Conservation (phyloP, 306 rosid species). For the Quercus berberidifolia region DNA sequence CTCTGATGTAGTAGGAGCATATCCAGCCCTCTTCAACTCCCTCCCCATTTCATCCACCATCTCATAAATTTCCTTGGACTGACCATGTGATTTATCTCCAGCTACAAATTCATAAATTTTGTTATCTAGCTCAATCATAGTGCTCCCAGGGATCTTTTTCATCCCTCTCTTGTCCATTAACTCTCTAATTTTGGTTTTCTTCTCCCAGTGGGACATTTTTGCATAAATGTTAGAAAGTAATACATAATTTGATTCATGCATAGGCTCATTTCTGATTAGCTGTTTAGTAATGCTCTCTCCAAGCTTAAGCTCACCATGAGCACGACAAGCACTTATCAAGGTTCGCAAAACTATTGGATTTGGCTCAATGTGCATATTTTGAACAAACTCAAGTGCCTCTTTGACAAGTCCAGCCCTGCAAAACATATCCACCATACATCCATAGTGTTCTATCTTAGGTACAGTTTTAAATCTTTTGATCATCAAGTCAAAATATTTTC, state of each 20-base stretch:
- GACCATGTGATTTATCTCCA: conserved; percentile 77
- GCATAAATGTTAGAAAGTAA: conserved; percentile 86
- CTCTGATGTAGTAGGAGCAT: conserved; percentile 71
- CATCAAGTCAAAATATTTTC: conserved; percentile 58
- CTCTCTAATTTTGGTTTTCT: conserved; percentile 76
- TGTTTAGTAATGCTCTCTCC: conserved; percentile 65
- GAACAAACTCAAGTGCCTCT: conserved; percentile 68
- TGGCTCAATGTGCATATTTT: conserved; percentile 65
- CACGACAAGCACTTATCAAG: conserved; percentile 65
- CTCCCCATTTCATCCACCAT: conserved; percentile 88
- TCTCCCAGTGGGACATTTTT: conserved; percentile 72
- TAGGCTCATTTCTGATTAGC: conserved; percentile 60
- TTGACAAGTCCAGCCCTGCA: conserved; percentile 82
- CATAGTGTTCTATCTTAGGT: conserved; percentile 88
- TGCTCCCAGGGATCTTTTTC: conserved; percentile 85
- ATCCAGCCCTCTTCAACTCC: conserved; percentile 78
- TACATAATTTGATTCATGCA: conserved; percentile 71
- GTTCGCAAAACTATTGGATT: conserved; percentile 73
- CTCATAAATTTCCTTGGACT: conserved; percentile 61
- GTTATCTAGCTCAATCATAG: conserved; percentile 74
- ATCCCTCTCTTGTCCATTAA: conserved; percentile 77
- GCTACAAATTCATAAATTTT: conserved; percentile 77
- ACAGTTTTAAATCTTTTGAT: conserved; percentile 35
- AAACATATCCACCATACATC: conserved; percentile 84
- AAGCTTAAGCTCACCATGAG: conserved; percentile 63